These are phyloP conservation scores for Arthrocladium fulminans DNA, from an alignment of 2,329 filamentous ascomycete species.

Conservation along the genomic window DNA sequence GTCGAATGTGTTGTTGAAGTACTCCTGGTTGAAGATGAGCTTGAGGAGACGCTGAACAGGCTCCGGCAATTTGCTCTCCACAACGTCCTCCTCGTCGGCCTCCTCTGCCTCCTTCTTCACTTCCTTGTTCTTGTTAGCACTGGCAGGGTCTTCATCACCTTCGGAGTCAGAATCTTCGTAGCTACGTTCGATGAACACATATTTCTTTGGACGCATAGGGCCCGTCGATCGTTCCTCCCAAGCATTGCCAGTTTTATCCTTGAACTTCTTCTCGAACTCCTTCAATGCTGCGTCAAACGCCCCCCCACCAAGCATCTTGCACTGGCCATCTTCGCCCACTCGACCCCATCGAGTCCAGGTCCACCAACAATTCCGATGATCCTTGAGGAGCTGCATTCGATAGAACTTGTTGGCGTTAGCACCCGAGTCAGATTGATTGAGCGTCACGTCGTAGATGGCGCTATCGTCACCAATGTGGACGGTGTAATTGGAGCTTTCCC, in stretches of 20 bases:
- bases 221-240: slow-evolving; percentile 40
- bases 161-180: slow-evolving; percentile 63
- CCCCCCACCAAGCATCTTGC: slow-evolving; percentile 32
- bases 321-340: slow-evolving; percentile 50
- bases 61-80: slow-evolving; percentile 49
- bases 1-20: slow-evolving; percentile 51
- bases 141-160: slow-evolving; percentile 27
- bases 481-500: slow-evolving; percentile 25
- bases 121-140: slow-evolving; percentile 16
- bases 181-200: slow-evolving; percentile 70
- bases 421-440: slow-evolving; percentile 65
- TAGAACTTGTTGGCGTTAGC: slow-evolving; percentile 46
- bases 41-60: slow-evolving; percentile 61
- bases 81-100: slow-evolving; percentile 29
- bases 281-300: slow-evolving; percentile 32
- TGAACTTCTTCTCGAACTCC: slow-evolving; percentile 50
- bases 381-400: slow-evolving; percentile 51
- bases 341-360: slow-evolving; percentile 77
- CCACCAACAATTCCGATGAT: slow-evolving; percentile 35
- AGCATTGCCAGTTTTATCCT: slow-evolving; percentile 44
- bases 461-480: slow-evolving; percentile 61
- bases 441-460: slow-evolving; percentile 66
- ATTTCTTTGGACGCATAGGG: slow-evolving; percentile 55
- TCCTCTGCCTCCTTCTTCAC: slow-evolving; percentile 35
- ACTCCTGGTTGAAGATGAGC: slow-evolving; percentile 72